Evolutionary conservation across 108 stramenopile genomes (phyloP), one percentile per base, ranked within the genome.

Genomic region (Skeletonema menzelii): DNA sequence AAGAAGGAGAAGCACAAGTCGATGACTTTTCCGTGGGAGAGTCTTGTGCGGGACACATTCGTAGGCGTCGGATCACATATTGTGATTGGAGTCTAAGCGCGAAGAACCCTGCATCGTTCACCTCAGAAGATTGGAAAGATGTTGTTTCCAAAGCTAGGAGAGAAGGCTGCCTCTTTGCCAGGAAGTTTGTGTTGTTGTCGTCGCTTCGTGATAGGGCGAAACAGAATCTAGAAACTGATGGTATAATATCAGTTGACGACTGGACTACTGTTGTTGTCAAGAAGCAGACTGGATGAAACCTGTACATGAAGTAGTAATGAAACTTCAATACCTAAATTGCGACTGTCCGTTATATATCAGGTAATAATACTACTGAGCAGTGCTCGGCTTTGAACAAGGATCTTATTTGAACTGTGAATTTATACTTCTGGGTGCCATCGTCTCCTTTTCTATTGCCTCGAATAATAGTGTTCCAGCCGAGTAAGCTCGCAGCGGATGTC

Each of bases 11-110:
- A 27, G 15, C 27, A 11, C 72, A 72, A 37, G 75, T 75, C n/a
- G 70, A 70, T 17, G 63, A 34, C 46, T 59, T 42, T 26, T 63
- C 27, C 5, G 63, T 12, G 17, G 63, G 56, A 14, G 78, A 63
- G 47, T 62, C 82, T 11, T 73, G 69, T 31, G 78, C 68, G 11
- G 75, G 82, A 15, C 63, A 75, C 15, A 75, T 93, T 35, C 53
- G 62, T 3, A 65, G 76, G 53, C 84, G 81, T 5, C 77, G 88
- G 19, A 70, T 94, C 2, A 94, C 92, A 1, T 96, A 88, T 70
- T 88, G 90, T 27, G 95, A 96, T 77, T 96, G 95, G 93, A 85
- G 79, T 38, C 47, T 73, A 62, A 77, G 86, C 17, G 87, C 87
- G 63, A 89, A 82, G 65, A 94, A 94, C 87, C 95, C 95, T 7